Evolutionary conservation across 2,329 filamentous ascomycete genomes (phyloP).

Genomic region (Phialemoniopsis sp.): DNA sequence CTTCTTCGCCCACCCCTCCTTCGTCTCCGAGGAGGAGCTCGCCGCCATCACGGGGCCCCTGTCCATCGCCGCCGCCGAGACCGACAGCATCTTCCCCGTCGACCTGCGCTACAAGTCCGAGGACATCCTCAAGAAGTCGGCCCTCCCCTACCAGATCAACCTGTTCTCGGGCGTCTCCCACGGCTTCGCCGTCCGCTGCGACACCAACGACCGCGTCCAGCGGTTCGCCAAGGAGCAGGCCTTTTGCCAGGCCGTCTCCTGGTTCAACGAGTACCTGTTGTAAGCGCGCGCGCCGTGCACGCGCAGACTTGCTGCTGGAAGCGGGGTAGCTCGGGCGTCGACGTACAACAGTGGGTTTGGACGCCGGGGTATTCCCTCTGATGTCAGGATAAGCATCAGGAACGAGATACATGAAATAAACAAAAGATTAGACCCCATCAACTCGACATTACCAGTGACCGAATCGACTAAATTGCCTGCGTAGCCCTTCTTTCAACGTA

Average conservation of each 20-base stretch:
- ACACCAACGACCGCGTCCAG: slow-evolving; percentile 50
- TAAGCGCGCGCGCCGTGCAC: slow-evolving; percentile 8
- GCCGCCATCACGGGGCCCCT: slow-evolving; percentile 61
- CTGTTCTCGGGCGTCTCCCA: slow-evolving; percentile 69
- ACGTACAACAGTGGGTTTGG: too few relatives aligned
- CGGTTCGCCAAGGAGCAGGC: slow-evolving; percentile 78
- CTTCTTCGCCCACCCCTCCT: slow-evolving; percentile 73
- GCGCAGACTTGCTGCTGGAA: too few relatives aligned
- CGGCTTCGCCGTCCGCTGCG: slow-evolving; percentile 70
- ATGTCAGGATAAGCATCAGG: too few relatives aligned
- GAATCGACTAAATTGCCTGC: too few relatives aligned
- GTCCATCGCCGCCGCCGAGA: slow-evolving; percentile 62
- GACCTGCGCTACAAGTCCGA: slow-evolving; percentile 63
- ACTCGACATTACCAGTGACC: too few relatives aligned
- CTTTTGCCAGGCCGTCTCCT: slow-evolving; percentile 70
- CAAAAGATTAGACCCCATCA: too few relatives aligned
- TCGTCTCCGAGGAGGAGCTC: slow-evolving; percentile 65
- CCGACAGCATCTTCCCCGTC: slow-evolving; percentile 60
- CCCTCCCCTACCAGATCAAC: slow-evolving; percentile 69
- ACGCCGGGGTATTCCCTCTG: too few relatives aligned
- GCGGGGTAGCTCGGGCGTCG: too few relatives aligned
- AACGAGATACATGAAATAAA: too few relatives aligned
- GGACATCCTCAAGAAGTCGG: slow-evolving; percentile 52
- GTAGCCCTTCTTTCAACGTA: too few relatives aligned
- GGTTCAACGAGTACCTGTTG: slow-evolving; percentile 65